phyloP scores from a whole-genome alignment of 2,329 filamentous ascomycete genomes.

The Aspergillus fijiensis region DNA sequence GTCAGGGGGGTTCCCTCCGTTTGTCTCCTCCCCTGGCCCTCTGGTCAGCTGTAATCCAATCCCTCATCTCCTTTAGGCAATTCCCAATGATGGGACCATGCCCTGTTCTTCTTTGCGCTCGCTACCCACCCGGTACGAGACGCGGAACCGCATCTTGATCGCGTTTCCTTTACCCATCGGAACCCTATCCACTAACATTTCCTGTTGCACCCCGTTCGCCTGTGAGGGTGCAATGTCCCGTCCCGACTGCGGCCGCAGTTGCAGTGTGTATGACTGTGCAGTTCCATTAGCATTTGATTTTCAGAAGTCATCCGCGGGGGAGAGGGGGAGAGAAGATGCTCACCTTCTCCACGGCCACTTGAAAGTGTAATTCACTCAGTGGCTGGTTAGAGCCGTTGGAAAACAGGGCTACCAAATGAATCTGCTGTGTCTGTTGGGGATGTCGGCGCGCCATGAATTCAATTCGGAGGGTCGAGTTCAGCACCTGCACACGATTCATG shows the following conservation, averaged over 20 bases:
- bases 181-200: constrained; percentile 74
- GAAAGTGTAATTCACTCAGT: constrained; percentile 80
- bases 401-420: constrained; percentile 75
- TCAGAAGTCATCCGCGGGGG: neutral
- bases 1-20: neutral
- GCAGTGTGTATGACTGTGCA: constrained; percentile 70
- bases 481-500: constrained; percentile 65
- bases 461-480: constrained; percentile 69
- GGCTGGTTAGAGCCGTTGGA: constrained; percentile 73
- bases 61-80: constrained; percentile 53
- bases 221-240: constrained; percentile 70
- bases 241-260: constrained; percentile 81
- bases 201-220: constrained; percentile 76
- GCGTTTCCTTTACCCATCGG: constrained; percentile 69
- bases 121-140: constrained; percentile 70
- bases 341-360: constrained; percentile 92
- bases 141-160: constrained; percentile 89
- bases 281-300: neutral
- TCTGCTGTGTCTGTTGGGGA: constrained; percentile 53
- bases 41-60: neutral
- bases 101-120: constrained; percentile 73
- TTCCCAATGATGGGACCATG: constrained; percentile 74
- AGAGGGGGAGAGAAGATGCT: neutral
- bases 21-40: neutral
- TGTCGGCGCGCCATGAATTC: constrained; percentile 68